phyloP scores from a whole-genome alignment of 768 basidiomycete genomes.

The Hydnomerulius pinastri region DNA sequence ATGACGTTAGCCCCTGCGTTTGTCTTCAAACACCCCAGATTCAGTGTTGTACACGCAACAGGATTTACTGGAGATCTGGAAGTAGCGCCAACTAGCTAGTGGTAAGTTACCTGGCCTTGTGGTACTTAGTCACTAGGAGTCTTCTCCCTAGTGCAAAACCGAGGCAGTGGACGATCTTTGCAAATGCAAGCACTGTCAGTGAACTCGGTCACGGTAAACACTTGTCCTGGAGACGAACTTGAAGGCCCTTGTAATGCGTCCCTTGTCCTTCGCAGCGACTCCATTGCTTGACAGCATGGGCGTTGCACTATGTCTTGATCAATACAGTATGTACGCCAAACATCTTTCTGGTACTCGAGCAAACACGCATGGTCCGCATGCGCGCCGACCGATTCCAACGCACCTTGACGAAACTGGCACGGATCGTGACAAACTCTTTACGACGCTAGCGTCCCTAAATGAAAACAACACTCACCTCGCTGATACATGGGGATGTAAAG shows the following conservation, averaged over 20 bases:
- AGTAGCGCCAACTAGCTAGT: too few species aligned
- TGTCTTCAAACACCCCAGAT: too few species aligned
- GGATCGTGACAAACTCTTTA: too few species aligned
- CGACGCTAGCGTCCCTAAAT: too few species aligned
- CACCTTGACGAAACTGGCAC: background rate
- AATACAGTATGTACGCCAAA: background rate
- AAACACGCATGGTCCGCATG: background rate
- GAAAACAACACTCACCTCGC: too few species aligned
- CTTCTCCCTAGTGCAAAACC: background rate
- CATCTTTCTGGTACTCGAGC: background rate
- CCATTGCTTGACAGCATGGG: background rate
- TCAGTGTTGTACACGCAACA: too few species aligned
- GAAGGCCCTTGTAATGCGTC: too few species aligned
- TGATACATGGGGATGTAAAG: too few species aligned
- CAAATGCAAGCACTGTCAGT: too few species aligned
- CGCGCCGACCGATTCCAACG: background rate
- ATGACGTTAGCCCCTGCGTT: too few species aligned
- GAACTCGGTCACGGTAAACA: background rate
- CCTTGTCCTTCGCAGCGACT: background rate
- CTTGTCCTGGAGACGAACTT: background rate
- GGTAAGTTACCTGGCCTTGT: background rate
- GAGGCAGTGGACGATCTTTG: background rate
- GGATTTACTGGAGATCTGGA: too few species aligned
- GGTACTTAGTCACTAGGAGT: background rate
- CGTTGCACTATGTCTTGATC: background rate